Evolutionary conservation across 2,329 filamentous ascomycete genomes (phyloP).

Genomic region (Tolypocladium ophioglossoides): DNA sequence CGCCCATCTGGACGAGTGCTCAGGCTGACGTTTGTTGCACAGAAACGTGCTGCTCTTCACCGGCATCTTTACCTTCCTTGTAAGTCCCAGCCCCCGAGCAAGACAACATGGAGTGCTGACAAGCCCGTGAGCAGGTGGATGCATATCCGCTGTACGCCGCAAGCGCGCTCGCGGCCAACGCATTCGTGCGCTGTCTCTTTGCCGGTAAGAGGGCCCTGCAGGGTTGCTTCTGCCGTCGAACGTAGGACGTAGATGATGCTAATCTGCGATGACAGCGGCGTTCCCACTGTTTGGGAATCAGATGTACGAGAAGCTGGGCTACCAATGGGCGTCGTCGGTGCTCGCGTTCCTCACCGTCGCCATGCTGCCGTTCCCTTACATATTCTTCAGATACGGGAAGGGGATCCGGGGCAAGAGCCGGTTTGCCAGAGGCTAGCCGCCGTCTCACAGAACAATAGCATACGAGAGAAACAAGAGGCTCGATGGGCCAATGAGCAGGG

Average conservation of each 20-base stretch:
- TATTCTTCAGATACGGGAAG: constrained; percentile 53
- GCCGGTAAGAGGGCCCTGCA: constrained; percentile 38
- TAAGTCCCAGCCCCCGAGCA: constrained; percentile 28
- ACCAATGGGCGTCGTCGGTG: constrained; percentile 57
- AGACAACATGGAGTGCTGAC: not conserved
- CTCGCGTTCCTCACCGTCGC: constrained; percentile 49
- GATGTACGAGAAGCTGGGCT: constrained; percentile 60
- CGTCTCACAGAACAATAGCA: not conserved
- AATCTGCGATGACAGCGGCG: constrained; percentile 37
- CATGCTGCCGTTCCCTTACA: constrained; percentile 54
- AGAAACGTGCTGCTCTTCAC: constrained; percentile 71
- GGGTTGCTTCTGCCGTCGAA: not conserved
- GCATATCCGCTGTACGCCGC: constrained; percentile 68
- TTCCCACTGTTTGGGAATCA: constrained; percentile 68
- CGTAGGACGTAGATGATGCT: constrained; percentile 2
- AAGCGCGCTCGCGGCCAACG: constrained; percentile 73
- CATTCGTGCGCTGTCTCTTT: constrained; percentile 67
- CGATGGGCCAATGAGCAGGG: not conserved
- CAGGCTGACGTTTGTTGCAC: constrained; percentile 15
- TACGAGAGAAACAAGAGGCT: not conserved
- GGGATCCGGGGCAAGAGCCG: constrained; percentile 42
- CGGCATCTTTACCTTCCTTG: constrained; percentile 81
- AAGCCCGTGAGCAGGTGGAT: constrained; percentile 41
- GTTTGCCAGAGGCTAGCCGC: constrained; percentile 30
- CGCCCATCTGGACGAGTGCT: constrained; percentile 1